phyloP scores from a whole-genome alignment of 495 filamentous ascomycete genomes.

The Penicillium paradoxum region DNA sequence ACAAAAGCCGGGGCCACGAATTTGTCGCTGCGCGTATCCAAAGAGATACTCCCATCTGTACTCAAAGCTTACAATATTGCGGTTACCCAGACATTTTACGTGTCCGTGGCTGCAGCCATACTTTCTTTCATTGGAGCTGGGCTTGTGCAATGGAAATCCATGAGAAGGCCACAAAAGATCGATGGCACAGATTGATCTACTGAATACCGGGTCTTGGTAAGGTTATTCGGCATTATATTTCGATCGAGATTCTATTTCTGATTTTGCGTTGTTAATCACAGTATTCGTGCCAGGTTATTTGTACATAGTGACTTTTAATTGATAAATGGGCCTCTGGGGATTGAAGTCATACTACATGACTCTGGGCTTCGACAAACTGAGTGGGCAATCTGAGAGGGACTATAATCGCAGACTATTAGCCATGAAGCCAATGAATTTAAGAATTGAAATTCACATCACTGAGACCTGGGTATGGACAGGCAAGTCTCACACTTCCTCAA shows the following conservation, averaged over 20 bases:
- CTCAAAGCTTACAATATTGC: conserved; percentile 66
- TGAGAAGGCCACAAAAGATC: conserved; percentile 36
- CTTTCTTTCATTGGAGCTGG: conserved; percentile 56
- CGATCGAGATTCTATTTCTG: neutral
- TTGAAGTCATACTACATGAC: no score
- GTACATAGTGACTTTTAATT: neutral
- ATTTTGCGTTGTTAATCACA: neutral
- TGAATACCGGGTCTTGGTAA: neutral
- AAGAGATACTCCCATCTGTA: conserved; percentile 49
- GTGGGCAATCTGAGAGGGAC: no score
- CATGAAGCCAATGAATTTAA: no score
- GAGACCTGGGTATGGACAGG: no score
- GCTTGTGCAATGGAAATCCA: conserved; percentile 70
- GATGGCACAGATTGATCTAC: neutral
- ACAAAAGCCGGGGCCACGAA: conserved; percentile 62
- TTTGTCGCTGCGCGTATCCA: conserved; percentile 46
- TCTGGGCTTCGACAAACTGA: no score
- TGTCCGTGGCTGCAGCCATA: conserved; percentile 56
- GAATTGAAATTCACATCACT: no score
- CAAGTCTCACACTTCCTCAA: no score
- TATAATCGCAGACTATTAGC: no score
- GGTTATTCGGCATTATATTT: neutral
- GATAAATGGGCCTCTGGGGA: neutral
- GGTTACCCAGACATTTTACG: conserved; percentile 62
- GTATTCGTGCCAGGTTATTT: neutral